Conservation (phyloP, 805 yeast genomes). For the Candida yuanshanica region DNA sequence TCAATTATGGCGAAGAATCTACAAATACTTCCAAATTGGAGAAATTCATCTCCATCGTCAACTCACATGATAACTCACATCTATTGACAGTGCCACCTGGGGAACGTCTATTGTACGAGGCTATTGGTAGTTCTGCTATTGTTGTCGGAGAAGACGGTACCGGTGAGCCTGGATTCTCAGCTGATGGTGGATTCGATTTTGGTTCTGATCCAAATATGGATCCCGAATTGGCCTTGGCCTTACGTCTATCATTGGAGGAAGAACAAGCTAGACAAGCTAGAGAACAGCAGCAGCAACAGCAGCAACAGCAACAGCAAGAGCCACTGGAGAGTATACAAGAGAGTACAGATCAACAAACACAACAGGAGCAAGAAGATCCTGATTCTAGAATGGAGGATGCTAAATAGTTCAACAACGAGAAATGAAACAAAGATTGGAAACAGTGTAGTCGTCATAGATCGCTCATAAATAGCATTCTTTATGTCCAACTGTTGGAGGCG, state of each 20-base stretch:
- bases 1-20: conserved; percentile 87
- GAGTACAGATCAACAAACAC: conserved; percentile 1
- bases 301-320: conserved; percentile 1
- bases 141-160: conserved; percentile 58
- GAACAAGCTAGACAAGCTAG: conserved; percentile 89
- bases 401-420: neutral
- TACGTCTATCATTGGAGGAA: conserved; percentile 90
- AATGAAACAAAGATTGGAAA: no score
- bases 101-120: conserved; percentile 77
- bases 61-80: conserved; percentile 70
- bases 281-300: conserved; percentile 26
- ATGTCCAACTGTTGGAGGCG: no score
- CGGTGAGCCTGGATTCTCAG: conserved; percentile 40
- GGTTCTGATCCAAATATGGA: conserved; percentile 88
- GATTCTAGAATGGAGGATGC: neutral
- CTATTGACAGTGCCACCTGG: conserved; percentile 86
- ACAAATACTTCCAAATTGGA: conserved; percentile 74
- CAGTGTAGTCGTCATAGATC: no score
- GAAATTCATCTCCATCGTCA: conserved; percentile 67
- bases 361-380: neutral
- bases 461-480: no score
- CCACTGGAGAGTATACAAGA: conserved; percentile 2
- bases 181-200: conserved; percentile 53
- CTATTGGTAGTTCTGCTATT: conserved; percentile 69
- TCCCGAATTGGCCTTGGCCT: conserved; percentile 94